Evolutionary conservation across 2,329 filamentous ascomycete genomes (phyloP).

Genomic region (Phyllachora maydis): DNA sequence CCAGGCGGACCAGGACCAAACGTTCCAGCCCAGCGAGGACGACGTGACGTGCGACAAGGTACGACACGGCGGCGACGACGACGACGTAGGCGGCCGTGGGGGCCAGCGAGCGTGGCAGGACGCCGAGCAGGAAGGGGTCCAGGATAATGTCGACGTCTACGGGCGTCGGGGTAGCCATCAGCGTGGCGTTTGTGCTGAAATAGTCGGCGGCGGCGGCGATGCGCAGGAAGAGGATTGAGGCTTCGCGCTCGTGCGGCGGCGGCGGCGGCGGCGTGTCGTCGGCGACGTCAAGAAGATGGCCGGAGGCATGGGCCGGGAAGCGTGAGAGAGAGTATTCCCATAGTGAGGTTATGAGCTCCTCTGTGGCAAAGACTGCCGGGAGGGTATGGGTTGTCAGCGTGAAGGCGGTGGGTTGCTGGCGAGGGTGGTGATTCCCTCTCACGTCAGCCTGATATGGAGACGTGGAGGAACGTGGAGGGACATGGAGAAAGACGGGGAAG

Average conservation of each 20-base stretch:
- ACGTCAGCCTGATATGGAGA: too few species aligned
- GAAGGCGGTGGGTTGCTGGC: conserved; percentile 73
- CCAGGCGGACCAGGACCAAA: too few species aligned
- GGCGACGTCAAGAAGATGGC: too few species aligned
- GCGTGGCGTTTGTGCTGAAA: conserved; percentile 48
- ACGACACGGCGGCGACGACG: conserved; percentile 30
- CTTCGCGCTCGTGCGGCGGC: conserved; percentile 7
- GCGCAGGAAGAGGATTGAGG: conserved; percentile 49
- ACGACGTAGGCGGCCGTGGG: conserved; percentile 51
- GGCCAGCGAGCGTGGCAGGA: conserved; percentile 58
- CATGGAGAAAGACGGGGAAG: too few species aligned
- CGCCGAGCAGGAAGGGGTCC: conserved; percentile 65
- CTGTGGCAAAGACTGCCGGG: conserved; percentile 35
- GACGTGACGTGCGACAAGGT: conserved; percentile 19
- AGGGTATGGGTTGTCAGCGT: conserved; percentile 44
- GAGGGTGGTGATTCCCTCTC: too few species aligned
- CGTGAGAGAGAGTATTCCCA: conserved; percentile 35
- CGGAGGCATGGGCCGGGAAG: conserved; percentile 15
- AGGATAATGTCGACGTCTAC: conserved; percentile 69
- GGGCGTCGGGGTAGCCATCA: conserved; percentile 57
- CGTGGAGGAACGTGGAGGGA: too few species aligned
- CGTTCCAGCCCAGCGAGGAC: conserved; percentile 11
- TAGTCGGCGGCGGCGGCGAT: conserved; percentile 67
- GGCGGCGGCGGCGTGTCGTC: conserved; percentile 2
- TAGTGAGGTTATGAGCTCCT: conserved; percentile 44